Base-by-base conservation (phyloP, 2,329 filamentous ascomycete species). In the Parasarocladium wereldwijsianum region DNA sequence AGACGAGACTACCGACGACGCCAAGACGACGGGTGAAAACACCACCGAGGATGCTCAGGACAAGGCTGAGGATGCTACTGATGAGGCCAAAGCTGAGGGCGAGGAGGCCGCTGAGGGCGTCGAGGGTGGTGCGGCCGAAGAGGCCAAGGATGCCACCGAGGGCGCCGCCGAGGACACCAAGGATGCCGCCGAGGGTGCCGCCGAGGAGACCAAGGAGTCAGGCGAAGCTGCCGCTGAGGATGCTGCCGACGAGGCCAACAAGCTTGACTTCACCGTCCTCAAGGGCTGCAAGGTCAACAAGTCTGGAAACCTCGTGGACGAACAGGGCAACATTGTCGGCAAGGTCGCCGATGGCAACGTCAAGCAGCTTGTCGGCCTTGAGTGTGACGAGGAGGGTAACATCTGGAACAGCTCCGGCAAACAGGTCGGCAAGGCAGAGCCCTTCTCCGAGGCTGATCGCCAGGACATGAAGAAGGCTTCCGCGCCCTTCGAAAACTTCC, bases 371-470 rank as follows among this genome's bases (percentile, higher is more conserved):
- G 50, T 74, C 18, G 75, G 75, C 40, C 70, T 67, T 43, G 67
- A 68, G 43, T 58, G 71, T 19, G 76, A 81, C 37, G 70, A 68
- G 32, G 54, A 78, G 20, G 78, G 78, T 25, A 62, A 76, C 38
- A 75, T 83, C 53, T 82, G 72, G 70, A 74, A 74, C 43, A 75
- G 81, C 36, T 60, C 60, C 5, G 78, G 77, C 36, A 69, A 80
- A 47, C 59, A 77, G 21, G 66, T 82, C 29, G 78, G 77, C 17
- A 66, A 67, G 31, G 71, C 65, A 24, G 75, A 82, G 51, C 65
- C 76, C 9, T 36, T 52, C 1, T 66, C 75, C 3, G 55, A 64
- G 4, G 50, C 49, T 11, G 67, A 73, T 39, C 58, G 62, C 4
- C 63, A 66, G 21, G 60, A 63, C 2, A 40, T 47, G 14, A 54